Conservation (phyloP, 139 green algal species). For the Chloropicon primus region DNA sequence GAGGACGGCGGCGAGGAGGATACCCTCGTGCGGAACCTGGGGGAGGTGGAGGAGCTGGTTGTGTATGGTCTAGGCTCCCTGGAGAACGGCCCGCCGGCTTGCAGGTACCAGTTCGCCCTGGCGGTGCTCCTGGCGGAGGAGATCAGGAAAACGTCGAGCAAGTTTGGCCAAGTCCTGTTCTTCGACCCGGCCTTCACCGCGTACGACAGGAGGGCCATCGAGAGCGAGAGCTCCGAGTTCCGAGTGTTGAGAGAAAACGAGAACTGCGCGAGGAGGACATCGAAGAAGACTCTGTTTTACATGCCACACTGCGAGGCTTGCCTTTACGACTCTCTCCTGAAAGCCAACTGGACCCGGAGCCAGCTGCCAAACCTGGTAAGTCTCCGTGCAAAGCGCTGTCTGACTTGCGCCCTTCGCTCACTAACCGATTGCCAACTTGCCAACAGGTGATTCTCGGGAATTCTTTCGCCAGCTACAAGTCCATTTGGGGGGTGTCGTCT, state of each 20-base stretch:
- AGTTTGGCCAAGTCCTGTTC: constrained; percentile 2
- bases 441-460: constrained; percentile 32
- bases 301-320: constrained; percentile 44
- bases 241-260: neutral
- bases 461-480: constrained; percentile 22
- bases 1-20: neutral
- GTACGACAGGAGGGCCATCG: constrained; percentile 23
- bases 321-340: constrained; percentile 33
- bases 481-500: constrained; percentile 7
- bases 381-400: neutral
- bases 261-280: neutral
- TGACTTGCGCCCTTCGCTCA: neutral
- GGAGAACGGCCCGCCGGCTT: constrained; percentile 9
- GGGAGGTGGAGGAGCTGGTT: constrained; percentile 18
- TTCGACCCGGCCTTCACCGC: constrained; percentile 36
- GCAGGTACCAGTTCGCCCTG: constrained; percentile 29
- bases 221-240: constrained; percentile 7
- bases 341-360: constrained; percentile 18
- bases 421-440: neutral
- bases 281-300: constrained; percentile 40
- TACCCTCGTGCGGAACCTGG: neutral
- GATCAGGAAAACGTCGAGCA: neutral
- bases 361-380: constrained; percentile 18
- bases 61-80: constrained; percentile 39
- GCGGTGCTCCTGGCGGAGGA: constrained; percentile 23